Percentiles rank a stretch among this genome's conserved stretches.
phyloP scores from a whole-genome alignment of 768 basidiomycete genomes.

The Russula virescens region DNA sequence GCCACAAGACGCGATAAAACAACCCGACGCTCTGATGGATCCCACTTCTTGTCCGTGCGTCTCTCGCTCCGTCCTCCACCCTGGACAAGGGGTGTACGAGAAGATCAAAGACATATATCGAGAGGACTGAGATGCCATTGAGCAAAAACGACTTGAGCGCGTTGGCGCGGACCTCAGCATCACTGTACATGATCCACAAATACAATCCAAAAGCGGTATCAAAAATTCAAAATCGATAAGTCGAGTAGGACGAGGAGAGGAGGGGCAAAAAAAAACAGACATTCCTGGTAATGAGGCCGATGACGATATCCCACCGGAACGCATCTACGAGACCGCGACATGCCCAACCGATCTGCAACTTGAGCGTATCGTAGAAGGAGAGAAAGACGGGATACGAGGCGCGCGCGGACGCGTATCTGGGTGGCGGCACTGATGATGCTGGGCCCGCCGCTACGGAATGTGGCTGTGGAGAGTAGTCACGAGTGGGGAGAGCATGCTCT shows the following conservation, averaged over 20 bases:
- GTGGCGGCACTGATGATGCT: not conserved
- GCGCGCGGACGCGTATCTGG: conserved; percentile 32
- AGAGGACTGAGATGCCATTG: conserved; percentile 63
- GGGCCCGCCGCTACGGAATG: not conserved
- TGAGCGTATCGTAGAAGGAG: conserved; percentile 51
- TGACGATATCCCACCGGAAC: conserved; percentile 64
- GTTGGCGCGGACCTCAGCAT: conserved; percentile 69
- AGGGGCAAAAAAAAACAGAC: conserved; percentile 18
- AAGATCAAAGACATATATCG: conserved; percentile 72
- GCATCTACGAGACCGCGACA: conserved; percentile 61
- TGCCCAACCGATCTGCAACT: conserved; percentile 56
- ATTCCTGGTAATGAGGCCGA: conserved; percentile 54
- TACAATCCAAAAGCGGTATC: too few relatives aligned
- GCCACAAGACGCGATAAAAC: conserved; percentile 75
- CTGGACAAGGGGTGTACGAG: conserved; percentile 63
- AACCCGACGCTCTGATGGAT: conserved; percentile 66
- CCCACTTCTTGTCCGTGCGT: conserved; percentile 51
- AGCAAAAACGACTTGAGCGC: conserved; percentile 70
- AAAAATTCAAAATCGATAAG: conserved; percentile 7
- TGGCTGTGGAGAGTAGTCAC: conserved; percentile 7
- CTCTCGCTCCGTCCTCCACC: conserved; percentile 11
- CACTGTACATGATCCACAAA: too few relatives aligned
- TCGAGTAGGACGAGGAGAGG: not conserved
- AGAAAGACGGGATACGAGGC: conserved; percentile 65
- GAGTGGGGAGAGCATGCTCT: not conserved